Evolutionary conservation across 129 eudicot species (phyloP).

Genomic region (Centrapalus pauciflorus): DNA sequence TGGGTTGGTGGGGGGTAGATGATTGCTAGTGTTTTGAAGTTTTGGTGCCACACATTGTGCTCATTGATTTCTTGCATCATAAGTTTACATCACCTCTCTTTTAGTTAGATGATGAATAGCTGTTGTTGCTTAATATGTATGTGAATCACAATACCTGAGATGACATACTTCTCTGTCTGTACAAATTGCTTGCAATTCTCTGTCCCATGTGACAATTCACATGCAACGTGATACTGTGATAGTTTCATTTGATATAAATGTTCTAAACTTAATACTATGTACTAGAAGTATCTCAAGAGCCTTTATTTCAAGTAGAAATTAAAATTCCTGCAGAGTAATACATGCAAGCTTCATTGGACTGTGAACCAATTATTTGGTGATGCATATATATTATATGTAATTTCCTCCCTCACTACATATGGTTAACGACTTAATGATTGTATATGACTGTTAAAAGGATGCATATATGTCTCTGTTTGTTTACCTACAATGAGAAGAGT

Average conservation of each 20-base stretch:
- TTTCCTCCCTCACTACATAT: not conserved
- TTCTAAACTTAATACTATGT: not conserved
- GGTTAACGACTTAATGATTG: no score
- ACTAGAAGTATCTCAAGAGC: not conserved
- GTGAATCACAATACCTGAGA: not conserved
- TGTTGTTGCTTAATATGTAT: not conserved
- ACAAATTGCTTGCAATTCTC: not conserved
- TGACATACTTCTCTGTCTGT: not conserved
- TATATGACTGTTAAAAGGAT: not conserved
- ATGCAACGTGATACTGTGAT: not conserved
- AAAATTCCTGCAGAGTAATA: no score
- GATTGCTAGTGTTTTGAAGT: no score
- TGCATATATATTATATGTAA: not conserved
- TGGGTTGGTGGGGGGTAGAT: no score
- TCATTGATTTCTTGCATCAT: no score
- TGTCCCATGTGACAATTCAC: not conserved
- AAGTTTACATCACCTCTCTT: not conserved
- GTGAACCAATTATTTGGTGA: not conserved
- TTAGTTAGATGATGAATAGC: not conserved
- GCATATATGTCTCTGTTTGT: not conserved
- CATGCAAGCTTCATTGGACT: no score
- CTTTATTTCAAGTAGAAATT: no score
- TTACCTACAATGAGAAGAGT: not conserved
- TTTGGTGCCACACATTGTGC: no score
- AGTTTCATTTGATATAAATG: no score